Evolutionary conservation across 2,329 filamentous ascomycete species (phyloP).

Genomic region (Rhinocladiella similis): DNA sequence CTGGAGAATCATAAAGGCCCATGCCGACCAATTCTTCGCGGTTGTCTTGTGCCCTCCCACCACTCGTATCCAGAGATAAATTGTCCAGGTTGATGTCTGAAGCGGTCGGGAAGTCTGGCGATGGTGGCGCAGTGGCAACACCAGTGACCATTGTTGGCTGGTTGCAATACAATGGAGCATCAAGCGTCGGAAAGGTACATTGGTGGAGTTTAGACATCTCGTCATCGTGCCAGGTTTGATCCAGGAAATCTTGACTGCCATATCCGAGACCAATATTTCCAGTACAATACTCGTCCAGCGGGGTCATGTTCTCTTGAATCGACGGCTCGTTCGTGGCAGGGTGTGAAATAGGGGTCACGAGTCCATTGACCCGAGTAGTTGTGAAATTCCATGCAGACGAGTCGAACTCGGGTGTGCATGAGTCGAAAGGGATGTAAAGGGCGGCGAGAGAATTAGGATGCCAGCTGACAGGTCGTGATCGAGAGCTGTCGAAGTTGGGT

Average conservation of each 20-base stretch:
- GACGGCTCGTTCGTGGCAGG: slow-evolving; percentile 26
- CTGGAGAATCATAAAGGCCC: slow-evolving; percentile 31
- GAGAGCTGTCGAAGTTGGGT: background rate
- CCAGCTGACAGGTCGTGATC: slow-evolving; percentile 29
- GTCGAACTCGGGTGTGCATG: slow-evolving; percentile 4
- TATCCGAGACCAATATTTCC: slow-evolving; percentile 7
- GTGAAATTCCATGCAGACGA: slow-evolving; percentile 14
- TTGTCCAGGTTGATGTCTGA: slow-evolving; percentile 18
- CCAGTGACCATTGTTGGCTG: slow-evolving; percentile 3
- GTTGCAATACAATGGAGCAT: background rate
- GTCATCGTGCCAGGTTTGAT: slow-evolving; percentile 16
- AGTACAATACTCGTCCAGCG: slow-evolving; percentile 23
- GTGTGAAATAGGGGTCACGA: slow-evolving; percentile 27
- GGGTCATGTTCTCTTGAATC: slow-evolving; percentile 25
- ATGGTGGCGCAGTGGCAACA: slow-evolving; percentile 27
- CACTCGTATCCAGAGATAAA: slow-evolving; percentile 8
- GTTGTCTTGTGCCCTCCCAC: slow-evolving; percentile 5
- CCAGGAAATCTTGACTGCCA: slow-evolving; percentile 3
- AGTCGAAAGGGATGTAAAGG: slow-evolving; percentile 4
- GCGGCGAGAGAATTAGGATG: slow-evolving; percentile 24
- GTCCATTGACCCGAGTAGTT: slow-evolving; percentile 28
- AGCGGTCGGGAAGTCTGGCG: slow-evolving; percentile 24
- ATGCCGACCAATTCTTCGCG: slow-evolving; percentile 29
- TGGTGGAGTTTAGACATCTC: background rate
- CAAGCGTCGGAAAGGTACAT: slow-evolving; percentile 2